Evolutionary conservation across 768 basidiomycete genomes (phyloP).

Genomic region (Hericium erinaceus): DNA sequence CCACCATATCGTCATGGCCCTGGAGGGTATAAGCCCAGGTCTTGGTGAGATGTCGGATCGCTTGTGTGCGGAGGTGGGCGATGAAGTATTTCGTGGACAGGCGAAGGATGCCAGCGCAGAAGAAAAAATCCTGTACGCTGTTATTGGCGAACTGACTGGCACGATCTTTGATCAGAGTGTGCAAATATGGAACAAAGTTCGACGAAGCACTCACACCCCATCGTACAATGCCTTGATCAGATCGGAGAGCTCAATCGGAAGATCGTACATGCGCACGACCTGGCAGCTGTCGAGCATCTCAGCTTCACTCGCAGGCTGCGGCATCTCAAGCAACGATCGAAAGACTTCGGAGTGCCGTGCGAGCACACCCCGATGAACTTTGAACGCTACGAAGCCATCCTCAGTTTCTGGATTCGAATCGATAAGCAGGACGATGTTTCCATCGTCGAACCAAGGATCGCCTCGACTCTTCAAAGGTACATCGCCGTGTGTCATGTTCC

Average conservation of each 20-base stretch:
- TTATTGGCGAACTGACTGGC: slow-evolving; percentile 31
- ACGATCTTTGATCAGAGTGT: too few relatives aligned
- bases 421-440: slow-evolving; percentile 42
- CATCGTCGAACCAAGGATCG: slow-evolving; percentile 54
- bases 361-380: slow-evolving; percentile 36
- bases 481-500: background rate
- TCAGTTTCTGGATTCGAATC: slow-evolving; percentile 25
- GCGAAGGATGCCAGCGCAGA: slow-evolving; percentile 48
- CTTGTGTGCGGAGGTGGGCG: slow-evolving; percentile 38
- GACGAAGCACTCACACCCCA: slow-evolving; percentile 34
- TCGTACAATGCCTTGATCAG: slow-evolving; percentile 49
- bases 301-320: slow-evolving; percentile 25
- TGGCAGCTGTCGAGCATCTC: slow-evolving; percentile 39
- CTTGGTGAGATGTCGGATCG: slow-evolving; percentile 36
- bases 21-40: slow-evolving; percentile 46
- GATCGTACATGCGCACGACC: slow-evolving; percentile 44
- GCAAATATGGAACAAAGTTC: background rate
- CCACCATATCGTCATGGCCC: slow-evolving; percentile 49
- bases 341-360: slow-evolving; percentile 50
- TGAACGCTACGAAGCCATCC: slow-evolving; percentile 32
- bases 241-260: slow-evolving; percentile 37
- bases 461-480: slow-evolving; percentile 14
- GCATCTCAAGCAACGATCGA: slow-evolving; percentile 43
- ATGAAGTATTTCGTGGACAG: slow-evolving; percentile 55
- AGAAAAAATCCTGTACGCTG: slow-evolving; percentile 42